phyloP scores from a whole-genome alignment of 768 basidiomycete species.

The Royoungia palumana region DNA sequence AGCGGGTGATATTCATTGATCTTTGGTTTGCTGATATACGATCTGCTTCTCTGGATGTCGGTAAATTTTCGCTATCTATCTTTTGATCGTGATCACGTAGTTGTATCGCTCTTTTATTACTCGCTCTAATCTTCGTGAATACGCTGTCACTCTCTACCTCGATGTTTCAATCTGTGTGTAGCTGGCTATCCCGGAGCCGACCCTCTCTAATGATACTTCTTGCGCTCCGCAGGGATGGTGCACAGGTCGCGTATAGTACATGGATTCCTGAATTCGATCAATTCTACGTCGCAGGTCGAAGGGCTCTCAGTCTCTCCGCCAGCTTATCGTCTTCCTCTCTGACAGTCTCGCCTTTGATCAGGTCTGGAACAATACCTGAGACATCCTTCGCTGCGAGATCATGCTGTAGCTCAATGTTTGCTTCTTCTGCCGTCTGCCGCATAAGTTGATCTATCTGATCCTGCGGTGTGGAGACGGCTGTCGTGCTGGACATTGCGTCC shows the following conservation, averaged over 20 bases:
- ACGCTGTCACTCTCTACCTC: conserved; percentile 14
- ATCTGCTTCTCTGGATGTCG: conserved; percentile 12
- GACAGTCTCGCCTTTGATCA: conserved; percentile 48
- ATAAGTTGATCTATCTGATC: conserved; percentile 94
- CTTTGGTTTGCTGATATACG: neutral
- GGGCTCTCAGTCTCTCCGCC: conserved; percentile 83
- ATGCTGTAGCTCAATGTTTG: conserved; percentile 92
- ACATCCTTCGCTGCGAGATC: conserved; percentile 71
- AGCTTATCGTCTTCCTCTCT: conserved; percentile 79
- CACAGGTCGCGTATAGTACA: conserved; percentile 8
- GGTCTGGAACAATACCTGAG: conserved; percentile 52
- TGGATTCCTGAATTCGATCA: neutral
- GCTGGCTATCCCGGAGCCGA: conserved; percentile 1
- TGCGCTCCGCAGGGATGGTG: neutral
- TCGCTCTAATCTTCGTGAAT: conserved; percentile 12
- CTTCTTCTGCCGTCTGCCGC: conserved; percentile 94
- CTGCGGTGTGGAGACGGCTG: conserved; percentile 90
- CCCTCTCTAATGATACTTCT: conserved; percentile 10
- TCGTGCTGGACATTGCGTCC: conserved; percentile 90
- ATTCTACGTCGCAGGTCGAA: conserved; percentile 68
- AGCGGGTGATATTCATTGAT: conserved; percentile 16
- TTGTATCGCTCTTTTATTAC: conserved; percentile 19
- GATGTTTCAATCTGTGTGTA: neutral
- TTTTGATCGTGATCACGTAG: conserved; percentile 12
- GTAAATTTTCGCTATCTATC: conserved; percentile 29